Base-by-base conservation (phyloP, 805 yeast species). In the Suhomyces canberraensis region DNA sequence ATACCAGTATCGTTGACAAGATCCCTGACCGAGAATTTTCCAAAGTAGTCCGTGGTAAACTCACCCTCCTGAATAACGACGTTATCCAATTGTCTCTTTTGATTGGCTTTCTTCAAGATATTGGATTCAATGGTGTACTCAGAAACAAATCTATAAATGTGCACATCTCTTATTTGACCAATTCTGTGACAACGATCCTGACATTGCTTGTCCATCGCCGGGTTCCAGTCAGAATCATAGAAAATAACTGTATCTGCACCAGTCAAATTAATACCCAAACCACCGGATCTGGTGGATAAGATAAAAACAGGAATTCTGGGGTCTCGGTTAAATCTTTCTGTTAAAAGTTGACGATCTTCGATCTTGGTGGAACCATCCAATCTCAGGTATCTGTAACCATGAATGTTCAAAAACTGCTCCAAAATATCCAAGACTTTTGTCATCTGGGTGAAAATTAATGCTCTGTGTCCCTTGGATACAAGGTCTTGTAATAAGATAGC, bases 211-310 rank as follows among this genome's bases (percentile, higher is more conserved):
- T 93, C 99, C 97, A 93, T 93, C 1, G 98, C 95, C 2, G 99
- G 99, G 56, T 93, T 93, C 98, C 98, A 91, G 62, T 91, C 98
- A 2, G 96, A 88, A 61, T 93, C 99, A 59, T 95, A 93, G 64
- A 93, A 95, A 6, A 93, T 88, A 29, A 93, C 99, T 0, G 98
- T 93, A 54, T 93, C 99, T 0, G 99, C 99, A 55, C 98, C 99
- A 0, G 98, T 93, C 46, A 93, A 66, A 54, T 93, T 93, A 58
- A 93, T 93, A 57, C 99, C 99, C 48, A 95, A 71, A 25, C 99
- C 99, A 60, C 99, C 99, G 2, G 98, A 93, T 62, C 99, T 78
- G 2, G 97, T 88, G 3, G 96, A 88, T 36, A 93, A 61, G 33
- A 93, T 93, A 52, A 93, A 93, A 14, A 90, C 95, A 3, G 95